phyloP scores from a whole-genome alignment of 305 asterid species.

The Fraxinus albicans region DNA sequence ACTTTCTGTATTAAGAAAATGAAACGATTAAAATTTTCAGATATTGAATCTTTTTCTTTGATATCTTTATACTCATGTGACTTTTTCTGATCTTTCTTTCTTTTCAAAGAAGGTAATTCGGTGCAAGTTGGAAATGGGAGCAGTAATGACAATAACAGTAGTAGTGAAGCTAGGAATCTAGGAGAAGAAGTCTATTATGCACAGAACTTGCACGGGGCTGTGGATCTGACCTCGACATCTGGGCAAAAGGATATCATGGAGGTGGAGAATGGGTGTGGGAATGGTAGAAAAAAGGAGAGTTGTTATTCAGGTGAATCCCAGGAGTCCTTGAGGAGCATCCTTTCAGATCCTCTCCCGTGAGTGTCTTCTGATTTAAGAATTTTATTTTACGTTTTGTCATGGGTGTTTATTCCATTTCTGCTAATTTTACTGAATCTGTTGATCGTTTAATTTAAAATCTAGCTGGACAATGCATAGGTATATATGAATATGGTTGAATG shows the following conservation, averaged over 20 bases:
- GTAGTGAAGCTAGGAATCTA: conserved; percentile 38
- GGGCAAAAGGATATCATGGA: conserved; percentile 49
- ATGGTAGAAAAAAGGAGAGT: conserved; percentile 72
- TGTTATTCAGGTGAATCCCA: conserved; percentile 51
- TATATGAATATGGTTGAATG: not conserved
- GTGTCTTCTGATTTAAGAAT: conserved; percentile 21
- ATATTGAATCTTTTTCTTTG: not conserved
- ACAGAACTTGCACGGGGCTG: conserved; percentile 55
- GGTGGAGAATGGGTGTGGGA: conserved; percentile 55
- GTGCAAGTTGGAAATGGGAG: conserved; percentile 38
- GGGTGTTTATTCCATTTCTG: not conserved
- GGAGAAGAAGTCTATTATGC: conserved; percentile 54
- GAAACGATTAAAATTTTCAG: not conserved
- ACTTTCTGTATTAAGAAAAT: conserved; percentile 32
- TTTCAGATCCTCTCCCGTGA: conserved; percentile 85
- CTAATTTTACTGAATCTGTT: not conserved
- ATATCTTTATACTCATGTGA: not conserved
- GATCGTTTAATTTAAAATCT: not conserved
- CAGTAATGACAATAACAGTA: conserved; percentile 32
- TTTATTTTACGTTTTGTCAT: not conserved
- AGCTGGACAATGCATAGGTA: conserved; percentile 10
- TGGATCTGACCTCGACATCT: conserved; percentile 53
- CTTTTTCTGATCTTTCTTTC: conserved; percentile 4
- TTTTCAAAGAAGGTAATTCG: conserved; percentile 46
- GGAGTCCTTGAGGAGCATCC: conserved; percentile 69